Evolutionary conservation across 352 stramenopile genomes (phyloP), one percentile per base, ranked within the genome.

Genomic region (Globisporangium carolinianum): DNA sequence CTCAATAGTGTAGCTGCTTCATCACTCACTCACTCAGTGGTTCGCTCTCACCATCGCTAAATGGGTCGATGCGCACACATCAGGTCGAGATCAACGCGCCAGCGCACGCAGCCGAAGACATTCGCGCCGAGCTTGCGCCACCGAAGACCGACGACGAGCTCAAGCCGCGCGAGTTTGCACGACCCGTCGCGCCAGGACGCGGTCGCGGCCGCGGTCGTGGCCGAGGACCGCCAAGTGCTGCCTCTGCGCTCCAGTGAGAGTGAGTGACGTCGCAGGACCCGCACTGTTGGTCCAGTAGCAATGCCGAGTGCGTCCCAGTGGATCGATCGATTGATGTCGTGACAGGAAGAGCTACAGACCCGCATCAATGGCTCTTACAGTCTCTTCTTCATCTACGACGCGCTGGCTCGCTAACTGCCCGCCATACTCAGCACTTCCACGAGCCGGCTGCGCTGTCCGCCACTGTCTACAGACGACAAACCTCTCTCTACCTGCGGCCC

Each of bases 71-170:
- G 24, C 2, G 24, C 24, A 32, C 24, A 32, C 24, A 32, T 48
- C 51, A 87, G 76, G 81, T 94, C 49, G 84, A 94, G 65, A 85
- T 94, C 58, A 91, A 85, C 49, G 81, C 79, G 42, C 67, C 72
- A 8, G 48, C 59, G 35, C 67, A 81, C 50, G 76, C 75, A 5
- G 64, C 68, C 24, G 83, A 94, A 10, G 79, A 90, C 50, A 87
- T 91, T 61, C 78, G 76, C 14, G 66, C 74, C 1, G 79, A 89
- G 49, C 49, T 91, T 10, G 61, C 68, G 6, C 73, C 71, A 4
- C 62, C 68, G 6, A 83, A 86, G 58, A 72, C 60, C 3, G 78
- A 91, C 11, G 77, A 88, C n/a, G 74, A 86, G 47, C 55, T 78
- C 5, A 87, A 86, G 47, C 55, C 78, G 15, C 76, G 80, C 39